Conservation (phyloP, 495 filamentous ascomycete species). For the Penicillium silybi region DNA sequence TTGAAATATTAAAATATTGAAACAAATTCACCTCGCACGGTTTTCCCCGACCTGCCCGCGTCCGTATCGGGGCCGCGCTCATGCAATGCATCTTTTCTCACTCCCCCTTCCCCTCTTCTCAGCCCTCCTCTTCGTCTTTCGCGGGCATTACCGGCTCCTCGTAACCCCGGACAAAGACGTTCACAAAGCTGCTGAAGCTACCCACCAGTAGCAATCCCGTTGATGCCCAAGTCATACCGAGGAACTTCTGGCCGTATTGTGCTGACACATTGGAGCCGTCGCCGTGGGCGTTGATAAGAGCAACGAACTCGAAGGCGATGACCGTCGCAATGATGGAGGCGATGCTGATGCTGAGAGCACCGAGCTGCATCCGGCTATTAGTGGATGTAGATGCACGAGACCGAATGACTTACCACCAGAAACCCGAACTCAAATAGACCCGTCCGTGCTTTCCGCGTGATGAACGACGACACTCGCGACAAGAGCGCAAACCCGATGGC, state of each 20-base stretch:
- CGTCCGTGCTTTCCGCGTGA: conserved; percentile 12
- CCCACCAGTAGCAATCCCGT: conserved; percentile 47
- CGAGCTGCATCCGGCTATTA: conserved; percentile 14
- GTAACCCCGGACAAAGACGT: conserved; percentile 24
- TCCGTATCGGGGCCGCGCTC: conserved; percentile 4
- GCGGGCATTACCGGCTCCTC: conserved; percentile 1
- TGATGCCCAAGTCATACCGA: conserved; percentile 59
- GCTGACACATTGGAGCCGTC: conserved; percentile 51
- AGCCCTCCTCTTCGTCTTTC: conserved; percentile 20
- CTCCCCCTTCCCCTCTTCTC: background rate
- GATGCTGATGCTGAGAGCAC: conserved; percentile 48
- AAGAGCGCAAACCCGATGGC: conserved; percentile 56
- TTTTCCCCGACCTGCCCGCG: conserved; percentile 3
- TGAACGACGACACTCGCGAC: conserved; percentile 13
- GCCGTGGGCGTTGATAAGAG: conserved; percentile 57
- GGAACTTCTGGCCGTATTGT: conserved; percentile 50
- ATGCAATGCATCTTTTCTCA: background rate
- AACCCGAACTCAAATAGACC: conserved; percentile 26
- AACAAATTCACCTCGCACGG: conserved; percentile 2
- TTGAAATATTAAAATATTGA: background rate
- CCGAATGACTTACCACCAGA: conserved; percentile 28
- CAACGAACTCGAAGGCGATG: conserved; percentile 52
- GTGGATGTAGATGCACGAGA: background rate
- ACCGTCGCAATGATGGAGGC: conserved; percentile 62
- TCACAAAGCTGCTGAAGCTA: conserved; percentile 22